phyloP scores from a whole-genome alignment of 352 stramenopile species.

The Pythium monospermum region DNA sequence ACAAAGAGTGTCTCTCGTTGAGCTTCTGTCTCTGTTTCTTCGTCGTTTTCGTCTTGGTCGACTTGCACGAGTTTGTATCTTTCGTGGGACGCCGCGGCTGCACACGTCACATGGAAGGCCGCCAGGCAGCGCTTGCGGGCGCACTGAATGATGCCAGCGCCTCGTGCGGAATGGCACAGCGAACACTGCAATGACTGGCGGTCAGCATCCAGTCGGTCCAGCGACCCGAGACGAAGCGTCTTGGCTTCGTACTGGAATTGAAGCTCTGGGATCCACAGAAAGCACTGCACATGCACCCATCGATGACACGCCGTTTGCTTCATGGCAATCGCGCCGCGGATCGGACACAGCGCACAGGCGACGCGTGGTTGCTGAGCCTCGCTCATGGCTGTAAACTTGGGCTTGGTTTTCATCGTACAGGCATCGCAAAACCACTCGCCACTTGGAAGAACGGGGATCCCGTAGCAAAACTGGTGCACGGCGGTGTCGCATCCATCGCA shows the following conservation, averaged over 20 bases:
- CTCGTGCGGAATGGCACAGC: conserved; percentile 59
- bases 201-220: conserved; percentile 51
- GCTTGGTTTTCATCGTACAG: conserved; percentile 19
- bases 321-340: conserved; percentile 44
- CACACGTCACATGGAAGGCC: conserved; percentile 82
- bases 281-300: conserved; percentile 85
- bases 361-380: conserved; percentile 9
- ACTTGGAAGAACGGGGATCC: conserved; percentile 51
- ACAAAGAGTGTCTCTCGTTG: conserved; percentile 65
- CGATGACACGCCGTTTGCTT: conserved; percentile 57
- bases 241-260: conserved; percentile 32
- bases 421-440: conserved; percentile 85
- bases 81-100: conserved; percentile 38
- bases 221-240: conserved; percentile 36
- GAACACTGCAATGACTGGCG: conserved; percentile 59
- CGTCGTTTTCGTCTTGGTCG: conserved; percentile 25
- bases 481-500: conserved; percentile 85
- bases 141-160: conserved; percentile 70
- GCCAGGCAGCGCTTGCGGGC: conserved; percentile 61
- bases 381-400: background rate
- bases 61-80: conserved; percentile 60
- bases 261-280: conserved; percentile 82
- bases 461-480: conserved; percentile 90
- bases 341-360: conserved; percentile 73
- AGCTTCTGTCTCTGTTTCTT: no score